A percentile compares a stretch with the other conserved stretches of the same genome.
Conservation (phyloP, 257 asterid genomes). For the Solanum dulcamara region DNA sequence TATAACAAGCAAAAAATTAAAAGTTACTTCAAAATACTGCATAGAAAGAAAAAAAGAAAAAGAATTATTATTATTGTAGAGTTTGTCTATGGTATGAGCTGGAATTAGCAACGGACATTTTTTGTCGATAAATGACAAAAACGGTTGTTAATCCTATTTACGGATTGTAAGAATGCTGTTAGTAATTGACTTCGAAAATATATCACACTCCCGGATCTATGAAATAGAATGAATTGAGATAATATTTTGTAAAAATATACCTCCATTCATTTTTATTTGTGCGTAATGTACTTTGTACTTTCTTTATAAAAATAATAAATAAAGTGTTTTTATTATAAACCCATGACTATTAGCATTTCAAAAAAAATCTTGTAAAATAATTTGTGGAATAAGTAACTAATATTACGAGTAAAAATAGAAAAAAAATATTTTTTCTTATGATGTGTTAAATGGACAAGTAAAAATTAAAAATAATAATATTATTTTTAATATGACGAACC, state of each 20-base stretch:
- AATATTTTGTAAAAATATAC: background rate
- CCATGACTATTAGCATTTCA: background rate
- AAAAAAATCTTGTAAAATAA: background rate
- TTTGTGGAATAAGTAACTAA: background rate
- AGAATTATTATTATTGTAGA: background rate
- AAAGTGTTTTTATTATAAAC: background rate
- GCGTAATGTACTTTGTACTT: background rate
- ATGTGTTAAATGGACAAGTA: background rate
- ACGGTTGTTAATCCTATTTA: background rate
- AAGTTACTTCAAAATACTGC: background rate
- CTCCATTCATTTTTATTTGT: background rate
- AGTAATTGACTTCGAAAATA: background rate
- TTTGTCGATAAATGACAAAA: background rate
- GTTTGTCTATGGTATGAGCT: background rate
- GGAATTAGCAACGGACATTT: background rate
- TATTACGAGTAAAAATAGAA: accelerated
- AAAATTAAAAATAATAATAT: background rate
- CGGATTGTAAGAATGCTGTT: background rate
- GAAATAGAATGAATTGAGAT: background rate
- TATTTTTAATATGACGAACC: background rate
- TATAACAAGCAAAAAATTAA: background rate
- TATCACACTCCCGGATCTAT: background rate
- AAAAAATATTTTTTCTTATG: accelerated
- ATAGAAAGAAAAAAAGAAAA: background rate
- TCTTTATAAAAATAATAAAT: background rate